Base-by-base conservation (phyloP, 2,329 filamentous ascomycete species). In the Stachybotrys elegans region DNA sequence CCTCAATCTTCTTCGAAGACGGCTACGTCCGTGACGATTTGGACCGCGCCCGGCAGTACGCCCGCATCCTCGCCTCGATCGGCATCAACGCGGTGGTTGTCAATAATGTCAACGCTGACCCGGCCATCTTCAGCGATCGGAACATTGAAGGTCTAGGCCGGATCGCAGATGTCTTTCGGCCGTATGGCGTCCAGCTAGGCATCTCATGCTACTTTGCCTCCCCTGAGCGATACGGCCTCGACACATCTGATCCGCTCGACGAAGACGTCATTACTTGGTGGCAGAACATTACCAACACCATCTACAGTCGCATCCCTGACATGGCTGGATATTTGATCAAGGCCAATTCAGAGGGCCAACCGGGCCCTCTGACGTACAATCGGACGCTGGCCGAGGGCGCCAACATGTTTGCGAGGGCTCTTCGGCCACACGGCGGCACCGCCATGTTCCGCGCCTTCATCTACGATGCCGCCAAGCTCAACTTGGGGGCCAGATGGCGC, bases 391-490 rank as follows among this genome's bases (percentile, higher is more conserved):
- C 83, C 3, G 71, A 86, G 21, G 83, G 81, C 2, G 83, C 82
- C 4, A 86, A 86, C 53, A 62, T 88, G 44, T 87, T 88, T 51
- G 83, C 83, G 2, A 67, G 65, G 29, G 73, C 78, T 0, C 56
- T 83, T 4, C 57, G 78, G 46, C 76, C 74, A 0, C 65, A 84
- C 46, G 78, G 77, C 4, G 82, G 81, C 13, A 67, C 84, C 23
- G 69, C 86, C 43, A 79, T 88, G 76, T 88, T 84, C 66, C 76
- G 84, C 2, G 83, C 84, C 1, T 88, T 88, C 51, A 83, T 88
- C 1, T 88, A 88, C 57, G 73, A 87, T 54, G 31, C 31, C 13
- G 14, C 13, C 14, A 34, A 34, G 31, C 66, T 74, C 43, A 55
- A 78, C 48, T 69, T 81, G 54, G 65, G 54, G 11, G 49, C 68